Percentiles rank a stretch among this genome's conserved stretches.
Evolutionary conservation across 225 moss, liverwort and hornwort genomes (phyloP).

Genomic region (Anthoceros angustus): DNA sequence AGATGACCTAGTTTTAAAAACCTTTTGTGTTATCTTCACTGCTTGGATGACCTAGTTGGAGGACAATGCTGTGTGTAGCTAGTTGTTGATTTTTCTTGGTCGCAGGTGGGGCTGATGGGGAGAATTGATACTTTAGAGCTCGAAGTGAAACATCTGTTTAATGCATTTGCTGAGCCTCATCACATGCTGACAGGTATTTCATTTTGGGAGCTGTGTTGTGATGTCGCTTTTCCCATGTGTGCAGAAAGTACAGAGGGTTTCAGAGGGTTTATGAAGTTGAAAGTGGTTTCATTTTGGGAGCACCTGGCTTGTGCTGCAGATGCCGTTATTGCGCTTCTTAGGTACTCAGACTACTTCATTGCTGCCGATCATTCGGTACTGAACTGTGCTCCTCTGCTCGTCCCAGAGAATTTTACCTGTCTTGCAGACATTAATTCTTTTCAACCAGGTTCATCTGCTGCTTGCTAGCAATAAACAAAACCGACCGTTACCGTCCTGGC

Average conservation of each 20-base stretch:
- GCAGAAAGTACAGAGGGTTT: too few species aligned
- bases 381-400: background rate
- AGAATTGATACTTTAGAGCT: constrained; percentile 3
- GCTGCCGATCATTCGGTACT: constrained; percentile 1
- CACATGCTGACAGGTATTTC: background rate
- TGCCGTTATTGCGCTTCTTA: background rate
- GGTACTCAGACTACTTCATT: constrained; percentile 1
- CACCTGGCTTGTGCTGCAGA: background rate
- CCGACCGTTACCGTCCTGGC: background rate
- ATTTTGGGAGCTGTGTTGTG: background rate
- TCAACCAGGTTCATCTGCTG: too few species aligned
- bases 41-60: too few species aligned
- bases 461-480: too few species aligned
- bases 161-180: background rate
- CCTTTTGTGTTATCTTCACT: too few species aligned
- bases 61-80: too few species aligned
- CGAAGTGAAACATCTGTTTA: background rate
- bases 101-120: constrained; percentile 2
- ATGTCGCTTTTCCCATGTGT: too few species aligned
- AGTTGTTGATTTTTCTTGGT: background rate
- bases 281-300: too few species aligned
- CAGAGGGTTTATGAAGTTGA: too few species aligned
- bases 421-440: too few species aligned
- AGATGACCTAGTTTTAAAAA: too few species aligned
- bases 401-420: background rate